Percentiles rank a stretch among this genome's conserved stretches.
phyloP scores from a whole-genome alignment of 768 basidiomycete genomes.

The Leucocoprinus leucothites region DNA sequence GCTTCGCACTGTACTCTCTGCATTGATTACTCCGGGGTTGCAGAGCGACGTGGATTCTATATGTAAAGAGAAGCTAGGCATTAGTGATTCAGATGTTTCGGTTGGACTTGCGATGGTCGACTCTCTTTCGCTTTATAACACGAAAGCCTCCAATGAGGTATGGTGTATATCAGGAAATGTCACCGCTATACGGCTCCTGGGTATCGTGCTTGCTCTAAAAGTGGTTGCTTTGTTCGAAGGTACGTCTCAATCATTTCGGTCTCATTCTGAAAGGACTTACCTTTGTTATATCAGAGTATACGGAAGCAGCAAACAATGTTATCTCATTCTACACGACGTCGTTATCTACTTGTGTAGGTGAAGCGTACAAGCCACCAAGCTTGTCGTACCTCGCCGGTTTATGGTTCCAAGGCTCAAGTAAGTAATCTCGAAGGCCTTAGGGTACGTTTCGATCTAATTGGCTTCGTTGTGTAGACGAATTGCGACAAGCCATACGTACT shows the following conservation, averaged over 20 bases:
- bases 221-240: slow-evolving; percentile 76
- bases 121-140: slow-evolving; percentile 39
- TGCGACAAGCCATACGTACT: slow-evolving; percentile 72
- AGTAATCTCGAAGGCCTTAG: slow-evolving; percentile 15
- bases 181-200: slow-evolving; percentile 69
- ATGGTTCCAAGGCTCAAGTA: slow-evolving; percentile 79
- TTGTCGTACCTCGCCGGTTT: slow-evolving; percentile 67
- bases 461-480: slow-evolving; percentile 45
- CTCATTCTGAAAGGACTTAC: background rate
- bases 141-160: slow-evolving; percentile 31
- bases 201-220: slow-evolving; percentile 64
- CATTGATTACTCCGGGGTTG: slow-evolving; percentile 66
- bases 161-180: slow-evolving; percentile 77
- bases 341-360: slow-evolving; percentile 58
- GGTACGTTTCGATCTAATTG: background rate
- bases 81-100: slow-evolving; percentile 32
- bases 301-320: slow-evolving; percentile 67
- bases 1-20: slow-evolving; percentile 59
- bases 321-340: slow-evolving; percentile 81
- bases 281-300: slow-evolving; percentile 46
- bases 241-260: slow-evolving; percentile 9
- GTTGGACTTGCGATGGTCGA: slow-evolving; percentile 52
- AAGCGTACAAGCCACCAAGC: slow-evolving; percentile 61
- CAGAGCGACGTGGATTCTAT: slow-evolving; percentile 69
- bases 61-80: slow-evolving; percentile 55